Base-by-base conservation (phyloP, 1,139 yeast species). In the Yamadazyma kanchanaburiensis region DNA sequence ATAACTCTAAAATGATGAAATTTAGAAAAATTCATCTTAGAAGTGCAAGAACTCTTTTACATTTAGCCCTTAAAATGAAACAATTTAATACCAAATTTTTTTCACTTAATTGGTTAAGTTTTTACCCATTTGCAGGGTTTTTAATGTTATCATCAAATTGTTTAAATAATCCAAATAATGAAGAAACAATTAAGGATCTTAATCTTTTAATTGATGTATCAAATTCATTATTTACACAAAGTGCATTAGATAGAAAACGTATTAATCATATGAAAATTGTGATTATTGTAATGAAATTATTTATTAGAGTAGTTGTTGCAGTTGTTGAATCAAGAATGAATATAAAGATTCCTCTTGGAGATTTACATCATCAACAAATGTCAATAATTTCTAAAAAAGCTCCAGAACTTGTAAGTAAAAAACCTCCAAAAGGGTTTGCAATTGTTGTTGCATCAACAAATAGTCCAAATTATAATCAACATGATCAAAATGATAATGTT, bases 1-100 rank as follows among this genome's bases (percentile, higher is more conserved):
- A 49, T 14, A 37, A 37, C 15, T 47, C 48, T 7, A 49, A 51
- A n/a, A 40, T 44, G 22, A 37, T 28, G 26, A 38, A 5, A 38
- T 60, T 52, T 34, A 43, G 67, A 23, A 52, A 50, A 24, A 29
- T 60, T 12, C 53, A 60, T 5, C 34, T 61, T n/a, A 55, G 61
- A 37, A 51, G 68, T 21, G 67, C 72, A 2, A 46, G 70, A 35
- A 64, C 70, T 1, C 52, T 65, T 5, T 42, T 66, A 17, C 46
- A 49, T 12, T 34, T 64, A 16, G 47, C 51, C 2, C 41, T 47
- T n/a, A 43, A 53, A 1, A 34, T 48, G n/a, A 20, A 17, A 4
- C 15, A 13, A 6, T 15, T 24, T 9, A 15, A 14, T 4, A 12
- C 22, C 6, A 18, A 27, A 5, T 8, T 15, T 2, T 46, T 62